phyloP scores from a whole-genome alignment of 31 red algal genomes.

The Bonnemaisonia californica region DNA sequence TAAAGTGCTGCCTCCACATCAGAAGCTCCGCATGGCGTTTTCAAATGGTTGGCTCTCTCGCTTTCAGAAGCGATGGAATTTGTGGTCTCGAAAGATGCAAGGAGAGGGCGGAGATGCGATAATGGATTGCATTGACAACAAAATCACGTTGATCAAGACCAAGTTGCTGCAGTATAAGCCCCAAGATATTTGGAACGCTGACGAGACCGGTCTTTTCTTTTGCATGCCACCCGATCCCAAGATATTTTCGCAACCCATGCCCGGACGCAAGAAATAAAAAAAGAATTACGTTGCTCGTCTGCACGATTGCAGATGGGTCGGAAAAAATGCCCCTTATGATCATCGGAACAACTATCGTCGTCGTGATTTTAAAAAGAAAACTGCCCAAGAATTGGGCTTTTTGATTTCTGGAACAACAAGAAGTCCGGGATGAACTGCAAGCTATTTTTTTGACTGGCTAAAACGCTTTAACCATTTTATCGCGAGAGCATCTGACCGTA shows the following conservation, averaged over 20 bases:
- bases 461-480: background rate
- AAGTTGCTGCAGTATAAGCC: background rate
- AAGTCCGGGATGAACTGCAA: background rate
- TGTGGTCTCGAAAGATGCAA: background rate
- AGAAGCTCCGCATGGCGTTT: background rate
- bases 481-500: background rate
- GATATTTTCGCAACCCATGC: background rate
- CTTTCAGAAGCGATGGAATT: background rate
- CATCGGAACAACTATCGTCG: background rate
- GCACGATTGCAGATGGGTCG: background rate
- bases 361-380: background rate
- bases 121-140: background rate
- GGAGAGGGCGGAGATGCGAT: background rate
- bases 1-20: background rate
- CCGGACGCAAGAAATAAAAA: constrained; percentile 4
- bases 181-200: background rate
- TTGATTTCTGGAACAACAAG: background rate
- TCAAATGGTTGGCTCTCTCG: background rate
- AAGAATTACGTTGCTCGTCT: background rate
- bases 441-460: constrained; percentile 21
- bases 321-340: background rate
- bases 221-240: background rate
- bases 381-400: background rate
- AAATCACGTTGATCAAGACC: background rate
- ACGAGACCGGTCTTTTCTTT: too few relatives aligned